A percentile compares a stretch with the other conserved stretches of the same genome.
Conservation (phyloP, 208 protist species). For the Trichomonas tenax region DNA sequence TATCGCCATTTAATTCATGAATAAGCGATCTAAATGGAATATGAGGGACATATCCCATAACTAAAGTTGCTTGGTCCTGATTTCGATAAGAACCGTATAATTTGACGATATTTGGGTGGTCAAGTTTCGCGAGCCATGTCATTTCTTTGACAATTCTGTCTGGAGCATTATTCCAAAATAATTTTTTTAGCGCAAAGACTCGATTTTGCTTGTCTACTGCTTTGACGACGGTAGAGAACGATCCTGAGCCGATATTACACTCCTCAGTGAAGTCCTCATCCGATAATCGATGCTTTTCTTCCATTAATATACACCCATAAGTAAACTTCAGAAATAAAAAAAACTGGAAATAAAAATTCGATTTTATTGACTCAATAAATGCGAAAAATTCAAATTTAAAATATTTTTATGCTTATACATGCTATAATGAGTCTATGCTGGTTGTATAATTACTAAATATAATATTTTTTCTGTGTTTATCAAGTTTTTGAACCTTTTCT, state of each 20-base stretch:
- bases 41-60: neutral
- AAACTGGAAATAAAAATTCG: too few species aligned
- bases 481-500: too few species aligned
- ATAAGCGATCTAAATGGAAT: neutral
- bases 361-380: too few species aligned
- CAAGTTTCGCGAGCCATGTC: neutral
- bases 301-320: too few species aligned
- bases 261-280: neutral
- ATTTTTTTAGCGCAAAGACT: neutral
- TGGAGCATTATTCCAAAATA: neutral
- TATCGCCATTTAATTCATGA: neutral
- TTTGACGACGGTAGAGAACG: neutral
- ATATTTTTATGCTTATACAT: too few species aligned
- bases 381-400: too few species aligned
- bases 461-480: too few species aligned
- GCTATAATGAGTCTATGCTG: too few species aligned
- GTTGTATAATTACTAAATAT: too few species aligned
- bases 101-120: neutral
- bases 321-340: too few species aligned
- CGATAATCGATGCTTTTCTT: neutral
- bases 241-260: neutral
- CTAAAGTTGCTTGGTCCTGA: neutral
- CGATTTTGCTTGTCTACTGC: neutral
- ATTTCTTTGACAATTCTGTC: constrained; percentile 3
- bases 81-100: neutral